Conservation (phyloP, 2,329 filamentous ascomycete genomes). For the Trichophyton schoenleinii region DNA sequence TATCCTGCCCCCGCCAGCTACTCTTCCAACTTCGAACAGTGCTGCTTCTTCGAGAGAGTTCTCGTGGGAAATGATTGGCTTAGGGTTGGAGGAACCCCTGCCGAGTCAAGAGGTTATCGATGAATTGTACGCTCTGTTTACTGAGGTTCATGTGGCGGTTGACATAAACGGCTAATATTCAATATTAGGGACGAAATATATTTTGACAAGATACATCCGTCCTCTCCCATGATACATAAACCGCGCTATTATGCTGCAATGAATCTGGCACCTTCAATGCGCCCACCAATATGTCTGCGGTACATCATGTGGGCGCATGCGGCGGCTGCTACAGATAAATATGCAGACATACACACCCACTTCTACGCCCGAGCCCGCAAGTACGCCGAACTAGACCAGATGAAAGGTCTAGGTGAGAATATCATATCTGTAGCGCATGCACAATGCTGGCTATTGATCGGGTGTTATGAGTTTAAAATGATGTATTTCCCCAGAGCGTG, state of each 20-base stretch:
- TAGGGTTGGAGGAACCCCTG: slow-evolving; percentile 70
- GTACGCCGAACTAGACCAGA: slow-evolving; percentile 77
- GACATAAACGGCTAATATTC: slow-evolving; percentile 11
- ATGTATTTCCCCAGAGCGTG: slow-evolving; percentile 96
- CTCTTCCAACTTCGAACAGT: slow-evolving; percentile 16
- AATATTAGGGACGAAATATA: slow-evolving; percentile 60
- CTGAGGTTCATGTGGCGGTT: neutral
- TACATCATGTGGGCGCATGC: slow-evolving; percentile 96
- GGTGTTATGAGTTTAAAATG: slow-evolving; percentile 86
- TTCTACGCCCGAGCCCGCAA: slow-evolving; percentile 86
- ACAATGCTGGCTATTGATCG: slow-evolving; percentile 69
- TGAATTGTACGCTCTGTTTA: slow-evolving; percentile 52
- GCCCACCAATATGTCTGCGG: slow-evolving; percentile 74
- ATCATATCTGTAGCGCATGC: slow-evolving; percentile 77
- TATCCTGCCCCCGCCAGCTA: slow-evolving; percentile 11
- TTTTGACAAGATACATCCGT: slow-evolving; percentile 81
- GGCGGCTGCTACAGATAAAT: slow-evolving; percentile 75
- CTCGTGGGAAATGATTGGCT: slow-evolving; percentile 73
- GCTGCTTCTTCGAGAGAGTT: slow-evolving; percentile 35
- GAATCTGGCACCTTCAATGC: slow-evolving; percentile 73
- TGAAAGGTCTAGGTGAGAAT: slow-evolving; percentile 82
- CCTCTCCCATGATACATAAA: slow-evolving; percentile 77
- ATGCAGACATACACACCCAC: slow-evolving; percentile 62
- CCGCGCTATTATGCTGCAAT: slow-evolving; percentile 78
- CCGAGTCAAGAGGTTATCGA: slow-evolving; percentile 71